Evolutionary conservation across 129 eudicot species (phyloP).

Genomic region (Pittosporum tobira): DNA sequence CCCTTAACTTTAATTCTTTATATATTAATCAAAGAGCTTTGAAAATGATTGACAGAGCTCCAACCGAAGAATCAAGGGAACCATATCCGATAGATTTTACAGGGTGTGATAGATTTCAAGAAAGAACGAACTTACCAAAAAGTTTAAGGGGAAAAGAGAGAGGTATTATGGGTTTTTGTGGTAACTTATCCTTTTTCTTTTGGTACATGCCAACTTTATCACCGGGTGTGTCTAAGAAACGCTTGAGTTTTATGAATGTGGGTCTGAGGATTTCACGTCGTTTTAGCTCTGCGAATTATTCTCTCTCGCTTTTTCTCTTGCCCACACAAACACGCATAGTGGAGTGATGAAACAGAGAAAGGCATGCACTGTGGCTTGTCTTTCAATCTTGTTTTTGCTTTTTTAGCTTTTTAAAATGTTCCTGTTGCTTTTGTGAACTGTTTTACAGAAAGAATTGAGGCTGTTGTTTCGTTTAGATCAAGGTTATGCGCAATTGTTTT

Average conservation of each 20-base stretch:
- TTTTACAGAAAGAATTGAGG: no score
- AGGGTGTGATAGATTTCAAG: constrained; percentile 31
- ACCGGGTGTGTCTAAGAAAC: background rate
- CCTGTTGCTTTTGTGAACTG: background rate
- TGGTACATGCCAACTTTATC: background rate
- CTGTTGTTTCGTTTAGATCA: background rate
- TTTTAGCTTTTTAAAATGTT: background rate
- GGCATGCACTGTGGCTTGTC: constrained; percentile 1
- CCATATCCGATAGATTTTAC: constrained; percentile 30
- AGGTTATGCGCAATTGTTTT: background rate
- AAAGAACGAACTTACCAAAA: constrained; percentile 19
- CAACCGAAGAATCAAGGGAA: constrained; percentile 52
- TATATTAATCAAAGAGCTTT: constrained; percentile 6
- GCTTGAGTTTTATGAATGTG: constrained; percentile 3
- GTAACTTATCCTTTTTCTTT: no score
- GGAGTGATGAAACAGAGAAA: constrained; percentile 1
- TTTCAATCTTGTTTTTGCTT: constrained; percentile 1
- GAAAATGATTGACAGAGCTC: constrained; percentile 29
- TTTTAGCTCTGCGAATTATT: no score
- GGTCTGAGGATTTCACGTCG: background rate
- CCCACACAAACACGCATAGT: background rate
- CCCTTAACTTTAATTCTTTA: background rate
- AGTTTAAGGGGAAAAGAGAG: constrained; percentile 20
- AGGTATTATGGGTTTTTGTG: background rate
- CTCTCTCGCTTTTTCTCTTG: background rate